These are phyloP conservation scores for Helotiales sp. DNA, from an alignment of 2,329 filamentous ascomycete genomes.

Conservation along the genomic window DNA sequence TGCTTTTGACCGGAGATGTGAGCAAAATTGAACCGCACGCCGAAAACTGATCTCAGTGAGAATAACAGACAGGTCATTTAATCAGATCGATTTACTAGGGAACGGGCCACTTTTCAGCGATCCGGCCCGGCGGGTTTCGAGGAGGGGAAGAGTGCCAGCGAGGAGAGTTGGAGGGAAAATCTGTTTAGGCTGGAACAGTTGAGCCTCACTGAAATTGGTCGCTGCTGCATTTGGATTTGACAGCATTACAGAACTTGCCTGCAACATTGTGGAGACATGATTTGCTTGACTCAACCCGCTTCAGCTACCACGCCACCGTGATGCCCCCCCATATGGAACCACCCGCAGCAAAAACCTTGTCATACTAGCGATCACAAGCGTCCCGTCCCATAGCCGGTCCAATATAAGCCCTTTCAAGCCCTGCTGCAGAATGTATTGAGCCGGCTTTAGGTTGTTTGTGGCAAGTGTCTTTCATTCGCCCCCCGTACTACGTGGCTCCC, in stretches of 20 bases:
- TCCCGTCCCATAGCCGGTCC: not conserved
- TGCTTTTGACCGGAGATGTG: not conserved
- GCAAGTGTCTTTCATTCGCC: not conserved
- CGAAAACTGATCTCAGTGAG: not conserved
- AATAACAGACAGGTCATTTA: not conserved
- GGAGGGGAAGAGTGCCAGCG: not conserved
- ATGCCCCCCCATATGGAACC: not conserved
- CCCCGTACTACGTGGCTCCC: conserved; percentile 42
- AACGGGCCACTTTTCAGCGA: not conserved
- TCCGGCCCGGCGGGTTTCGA: not conserved
- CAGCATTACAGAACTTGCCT: not conserved
- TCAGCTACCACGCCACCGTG: not conserved
- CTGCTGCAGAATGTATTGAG: not conserved
- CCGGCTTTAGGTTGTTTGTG: not conserved
- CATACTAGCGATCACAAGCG: not conserved
- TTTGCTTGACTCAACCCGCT: not conserved
- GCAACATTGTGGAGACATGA: not conserved
- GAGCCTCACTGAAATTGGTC: not conserved
- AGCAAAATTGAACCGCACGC: not conserved
- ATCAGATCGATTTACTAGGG: too few species aligned
- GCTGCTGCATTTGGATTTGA: not conserved
- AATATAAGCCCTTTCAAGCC: not conserved
- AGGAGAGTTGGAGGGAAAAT: not conserved
- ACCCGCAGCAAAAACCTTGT: not conserved
- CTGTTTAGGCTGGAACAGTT: not conserved